Conservation (phyloP, 371 early-diverging fungal genomes). For the Mortierella sp. region DNA sequence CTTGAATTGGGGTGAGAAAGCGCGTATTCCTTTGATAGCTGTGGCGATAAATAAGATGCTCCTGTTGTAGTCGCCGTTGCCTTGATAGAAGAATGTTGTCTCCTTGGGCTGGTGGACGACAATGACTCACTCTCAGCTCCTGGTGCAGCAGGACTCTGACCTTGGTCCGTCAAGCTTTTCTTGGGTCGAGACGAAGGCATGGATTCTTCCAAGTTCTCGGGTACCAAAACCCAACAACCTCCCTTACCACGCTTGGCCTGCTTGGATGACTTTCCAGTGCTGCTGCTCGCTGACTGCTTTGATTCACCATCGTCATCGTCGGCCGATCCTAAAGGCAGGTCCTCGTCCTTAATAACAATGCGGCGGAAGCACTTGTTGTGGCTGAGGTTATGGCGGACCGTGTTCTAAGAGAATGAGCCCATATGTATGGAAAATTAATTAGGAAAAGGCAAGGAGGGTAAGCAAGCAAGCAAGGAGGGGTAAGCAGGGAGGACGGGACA, state of each 20-base stretch:
- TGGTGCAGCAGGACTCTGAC: not conserved
- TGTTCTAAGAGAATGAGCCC: conserved; percentile 20
- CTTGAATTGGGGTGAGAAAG: not conserved
- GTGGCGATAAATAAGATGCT: not conserved
- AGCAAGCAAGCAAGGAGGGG: not conserved
- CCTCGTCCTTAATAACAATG: conserved; percentile 10
- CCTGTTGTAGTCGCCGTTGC: not conserved
- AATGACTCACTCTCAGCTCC: not conserved
- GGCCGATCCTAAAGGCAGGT: conserved; percentile 5
- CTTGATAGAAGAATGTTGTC: not conserved
- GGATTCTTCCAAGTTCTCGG: conserved; percentile 21
- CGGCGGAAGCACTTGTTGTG: conserved; percentile 33
- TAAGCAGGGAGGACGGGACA: not conserved
- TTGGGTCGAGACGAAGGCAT: conserved; percentile 22
- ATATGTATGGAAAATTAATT: not conserved
- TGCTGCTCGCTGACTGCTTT: not conserved
- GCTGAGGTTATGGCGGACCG: conserved; percentile 36
- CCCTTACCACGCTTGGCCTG: conserved; percentile 27
- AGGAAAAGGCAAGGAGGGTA: too few species aligned
- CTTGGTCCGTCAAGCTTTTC: conserved; percentile 21
- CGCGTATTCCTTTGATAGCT: not conserved
- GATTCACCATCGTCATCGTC: conserved; percentile 16
- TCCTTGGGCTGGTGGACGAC: not conserved
- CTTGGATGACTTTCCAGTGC: not conserved
- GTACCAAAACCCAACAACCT: conserved; percentile 33